Evolutionary conservation across 148 eudicot species (phyloP), one percentile per base, ranked within the genome.

Genomic region (Chenopodium quinoa): DNA sequence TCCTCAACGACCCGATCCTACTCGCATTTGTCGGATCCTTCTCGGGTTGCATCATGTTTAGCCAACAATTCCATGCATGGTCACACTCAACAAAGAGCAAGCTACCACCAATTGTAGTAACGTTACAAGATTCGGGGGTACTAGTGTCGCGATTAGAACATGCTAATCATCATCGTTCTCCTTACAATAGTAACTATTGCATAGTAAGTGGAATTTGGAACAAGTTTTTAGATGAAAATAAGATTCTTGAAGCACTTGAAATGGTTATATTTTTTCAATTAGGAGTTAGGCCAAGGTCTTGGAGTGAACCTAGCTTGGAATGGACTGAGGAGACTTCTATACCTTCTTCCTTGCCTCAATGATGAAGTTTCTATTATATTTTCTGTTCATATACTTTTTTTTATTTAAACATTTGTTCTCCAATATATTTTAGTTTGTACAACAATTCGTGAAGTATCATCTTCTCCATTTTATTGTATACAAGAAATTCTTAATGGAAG

Each of bases 51-150:
- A 88, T 96, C 32, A 89, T 96, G 98, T 93, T 96, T 78, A 94
- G 99, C 88, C 98, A 91, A 70, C 97, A 94, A 82, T 91, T 94
- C 31, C 99, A 96, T 67, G 89, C 98, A 1, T 96, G 99, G 99
- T 90, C 98, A 9, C 99, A 96, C 60, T 65, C 86, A 27, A 92
- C 97, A 2, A 93, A 90, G 84, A 91, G 95, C 86, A 91, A 90
- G 75, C 85, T 93, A 19, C 98, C 95, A 0, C 54, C 75, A 46
- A 23, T 85, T 25, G 99, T 94, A 56, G 87, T 90, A 82, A 89
- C 82, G 0, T 83, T 96, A 48, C 99, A 96, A 75, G 94, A 92
- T 13, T 71, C 83, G 13, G 95, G 99, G 19, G 81, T 96, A 34
- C 83, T 96, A 9, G 87, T 96, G 64, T 91, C 97, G 6, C 86